phyloP scores from a whole-genome alignment of 345 rosid species.

The Hevea brasiliensis region DNA sequence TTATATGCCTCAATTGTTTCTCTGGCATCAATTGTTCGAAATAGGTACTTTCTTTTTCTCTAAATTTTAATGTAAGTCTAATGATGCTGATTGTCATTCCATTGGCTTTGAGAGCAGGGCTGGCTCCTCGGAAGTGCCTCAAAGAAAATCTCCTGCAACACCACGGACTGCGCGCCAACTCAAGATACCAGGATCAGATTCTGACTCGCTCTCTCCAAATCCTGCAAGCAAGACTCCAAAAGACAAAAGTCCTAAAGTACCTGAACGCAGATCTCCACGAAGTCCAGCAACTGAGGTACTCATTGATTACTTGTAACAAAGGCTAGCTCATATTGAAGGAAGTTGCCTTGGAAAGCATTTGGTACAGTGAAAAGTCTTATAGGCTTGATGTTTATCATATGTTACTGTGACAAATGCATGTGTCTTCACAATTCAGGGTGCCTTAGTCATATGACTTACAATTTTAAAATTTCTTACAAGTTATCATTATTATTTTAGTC shows the following conservation, averaged over 20 bases:
- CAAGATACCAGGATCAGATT: slow-evolving; percentile 47
- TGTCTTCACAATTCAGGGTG: neutral
- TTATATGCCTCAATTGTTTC: neutral
- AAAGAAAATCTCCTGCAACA: slow-evolving; percentile 67
- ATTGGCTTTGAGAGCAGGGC: slow-evolving; percentile 39
- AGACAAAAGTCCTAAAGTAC: slow-evolving; percentile 67
- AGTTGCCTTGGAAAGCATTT: neutral
- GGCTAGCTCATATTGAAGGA: neutral
- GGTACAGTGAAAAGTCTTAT: neutral
- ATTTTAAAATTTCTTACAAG: slow-evolving; percentile 12
- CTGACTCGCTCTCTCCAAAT: slow-evolving; percentile 58
- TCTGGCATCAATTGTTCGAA: slow-evolving; percentile 3
- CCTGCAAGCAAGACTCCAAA: slow-evolving; percentile 56
- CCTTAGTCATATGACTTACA: neutral
- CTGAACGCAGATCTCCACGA: slow-evolving; percentile 70
- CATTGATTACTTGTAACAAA: slow-evolving; percentile 1
- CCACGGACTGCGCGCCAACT: slow-evolving; percentile 67
- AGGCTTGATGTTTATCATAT: neutral
- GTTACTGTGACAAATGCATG: neutral
- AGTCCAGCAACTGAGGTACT: slow-evolving; percentile 72
- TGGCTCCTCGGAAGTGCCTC: slow-evolving; percentile 60
- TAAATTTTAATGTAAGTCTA: slow-evolving; percentile 8
- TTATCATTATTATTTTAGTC: slow-evolving; percentile 11
- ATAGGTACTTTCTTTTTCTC: neutral
- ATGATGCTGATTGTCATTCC: slow-evolving; percentile 13